These are phyloP conservation scores for Xylaria sp. DNA, from an alignment of 2,329 filamentous ascomycete species.

Conservation along the genomic window DNA sequence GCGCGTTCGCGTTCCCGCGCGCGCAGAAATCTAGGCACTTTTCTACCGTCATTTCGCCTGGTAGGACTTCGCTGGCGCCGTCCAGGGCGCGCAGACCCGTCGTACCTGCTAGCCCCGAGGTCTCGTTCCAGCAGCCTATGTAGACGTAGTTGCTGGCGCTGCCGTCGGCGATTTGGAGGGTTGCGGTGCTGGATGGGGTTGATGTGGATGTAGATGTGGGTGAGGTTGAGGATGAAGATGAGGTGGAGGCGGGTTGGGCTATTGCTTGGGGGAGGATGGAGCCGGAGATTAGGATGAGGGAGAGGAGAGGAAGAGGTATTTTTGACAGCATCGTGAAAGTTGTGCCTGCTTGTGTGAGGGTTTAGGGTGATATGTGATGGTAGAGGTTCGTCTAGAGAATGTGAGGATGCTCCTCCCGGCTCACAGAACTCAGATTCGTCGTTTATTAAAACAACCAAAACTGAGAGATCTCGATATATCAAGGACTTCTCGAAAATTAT, in stretches of 20 bases:
- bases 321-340: slow-evolving; percentile 16
- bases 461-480: not conserved
- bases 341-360: not conserved
- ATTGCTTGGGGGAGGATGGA: slow-evolving; percentile 10
- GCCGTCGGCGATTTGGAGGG: slow-evolving; percentile 26
- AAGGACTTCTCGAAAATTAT: slow-evolving; percentile 2
- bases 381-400: not conserved
- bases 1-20: slow-evolving; percentile 42
- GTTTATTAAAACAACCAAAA: not conserved
- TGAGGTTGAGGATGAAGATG: not conserved
- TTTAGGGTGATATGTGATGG: not conserved
- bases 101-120: slow-evolving; percentile 57
- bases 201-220: slow-evolving; percentile 10
- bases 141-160: slow-evolving; percentile 57
- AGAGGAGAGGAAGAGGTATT: slow-evolving; percentile 7
- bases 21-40: slow-evolving; percentile 64
- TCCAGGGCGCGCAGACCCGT: slow-evolving; percentile 58
- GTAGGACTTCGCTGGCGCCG: slow-evolving; percentile 53
- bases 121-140: slow-evolving; percentile 70
- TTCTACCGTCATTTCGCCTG: slow-evolving; percentile 63
- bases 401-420: not conserved
- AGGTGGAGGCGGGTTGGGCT: slow-evolving; percentile 6
- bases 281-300: slow-evolving; percentile 2
- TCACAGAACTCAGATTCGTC: not conserved
- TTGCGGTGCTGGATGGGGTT: slow-evolving; percentile 1